Base-by-base conservation (phyloP, 495 filamentous ascomycete genomes). In the Niebla homalea region DNA sequence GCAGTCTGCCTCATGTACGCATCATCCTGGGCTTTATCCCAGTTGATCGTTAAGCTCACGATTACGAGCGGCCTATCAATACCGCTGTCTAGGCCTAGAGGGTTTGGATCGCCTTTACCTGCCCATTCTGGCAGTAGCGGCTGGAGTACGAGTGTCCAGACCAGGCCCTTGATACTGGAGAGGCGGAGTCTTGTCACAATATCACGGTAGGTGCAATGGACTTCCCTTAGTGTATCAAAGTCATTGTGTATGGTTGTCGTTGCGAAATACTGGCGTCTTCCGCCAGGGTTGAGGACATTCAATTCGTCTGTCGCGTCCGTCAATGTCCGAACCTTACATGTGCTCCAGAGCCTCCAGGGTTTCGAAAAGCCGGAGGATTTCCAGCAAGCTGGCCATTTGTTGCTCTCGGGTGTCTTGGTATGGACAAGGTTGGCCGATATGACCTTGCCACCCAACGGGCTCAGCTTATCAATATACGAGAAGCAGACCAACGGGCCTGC, bases 381-480 rank as follows among this genome's bases (percentile, higher is more conserved):
- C 72, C 59, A 89, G 64, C 39, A 77, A 48, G 67, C 73, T 69
- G 46, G 66, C 73, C 81, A 87, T 83, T 63, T 76, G 53, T 53
- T 72, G 64, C 72, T 83, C 74, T 57, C 74, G 51, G 66, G 62
- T 19, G 67, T 65, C 55, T 76, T 69, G 57, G 86, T 87, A 49
- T 80, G 74, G 43, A 85, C 84, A 35, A 85, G 81, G 64, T 87
- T 86, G 18, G 77, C 84, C 52, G 63, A 20, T 22, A 89, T 77
- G 42, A 79, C 70, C 60, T 77, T 80, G 57, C 86, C 79, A 43
- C 74, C 71, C 16, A 64, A 45, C 45, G 52, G 52, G 19, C 60
- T 55, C 18, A 63, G 23, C n/a, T n/a, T n/a, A n/a, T n/a, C n/a
- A n/a, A n/a, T n/a, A 47, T 63, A 63, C 32, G 61, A 52, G 52